Base-by-base conservation (phyloP, 1,284 basidiomycete genomes). In the Tremellales sp. region DNA sequence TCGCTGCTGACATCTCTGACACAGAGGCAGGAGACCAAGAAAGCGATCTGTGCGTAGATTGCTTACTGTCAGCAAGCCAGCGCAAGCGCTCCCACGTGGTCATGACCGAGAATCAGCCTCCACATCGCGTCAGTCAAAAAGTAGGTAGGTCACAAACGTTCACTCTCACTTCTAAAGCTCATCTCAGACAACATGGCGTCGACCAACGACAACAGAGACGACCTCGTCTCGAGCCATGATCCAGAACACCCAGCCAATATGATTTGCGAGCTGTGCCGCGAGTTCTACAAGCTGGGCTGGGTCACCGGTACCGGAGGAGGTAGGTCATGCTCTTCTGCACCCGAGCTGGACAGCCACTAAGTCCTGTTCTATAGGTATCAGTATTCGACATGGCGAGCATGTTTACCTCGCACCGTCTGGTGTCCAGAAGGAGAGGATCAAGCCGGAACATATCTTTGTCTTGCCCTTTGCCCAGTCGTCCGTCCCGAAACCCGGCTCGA, bases 351-450 rank as follows among this genome's bases (percentile, higher is more conserved):
- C 15, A 15, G 29, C 10, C 29, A n/a, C n/a, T n/a, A n/a, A n/a
- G n/a, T n/a, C n/a, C 22, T n/a, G 19, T 37, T 12, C 40, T 15
- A 44, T 12, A 12, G 25, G 25, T 6, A 33, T 33, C 37, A 40
- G 25, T 6, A 51, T 33, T 35, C 25, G 15, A n/a, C n/a, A 11
- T 19, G 87, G 86, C 11, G 81, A 87, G 53, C 82, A 82, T 55
- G 87, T 89, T 24, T 91, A 83, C 75, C 85, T 91, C 57, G 87
- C 89, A 3, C 88, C 89, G 0, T 57, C 54, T 53, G 70, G 87
- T 5, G 88, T 90, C 3, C 88, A 91, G 69, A 91, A 91, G 66
- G 89, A 90, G 60, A 81, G 87, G 21, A 90, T 90, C 58, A 75
- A 82, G 52, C 83, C 86, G 0, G 75, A 76, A 27, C 84, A 90